These are phyloP conservation scores for Cladobotryum protrusum DNA, from an alignment of 2,329 filamentous ascomycete species.

Conservation along the genomic window DNA sequence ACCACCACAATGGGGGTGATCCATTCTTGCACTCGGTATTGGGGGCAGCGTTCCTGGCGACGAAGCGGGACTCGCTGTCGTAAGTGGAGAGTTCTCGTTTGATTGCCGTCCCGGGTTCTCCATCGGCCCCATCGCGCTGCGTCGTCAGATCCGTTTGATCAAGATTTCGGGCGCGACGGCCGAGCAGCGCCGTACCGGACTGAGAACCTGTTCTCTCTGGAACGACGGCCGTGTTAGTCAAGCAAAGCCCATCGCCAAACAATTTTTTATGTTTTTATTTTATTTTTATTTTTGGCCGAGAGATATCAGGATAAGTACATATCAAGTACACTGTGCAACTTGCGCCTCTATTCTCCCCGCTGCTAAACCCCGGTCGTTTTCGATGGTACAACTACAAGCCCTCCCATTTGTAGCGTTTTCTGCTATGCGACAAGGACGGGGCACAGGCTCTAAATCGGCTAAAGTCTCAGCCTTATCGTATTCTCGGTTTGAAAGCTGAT, in stretches of 20 bases:
- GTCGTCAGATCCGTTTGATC: constrained; percentile 9
- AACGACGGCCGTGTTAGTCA: neutral
- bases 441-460: no score
- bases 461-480: no score
- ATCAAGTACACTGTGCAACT: neutral
- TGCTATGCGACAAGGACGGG: no score
- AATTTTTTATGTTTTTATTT: no score
- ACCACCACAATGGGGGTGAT: constrained; percentile 6
- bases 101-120: constrained; percentile 11
- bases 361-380: no score
- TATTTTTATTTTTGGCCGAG: no score
- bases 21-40: constrained; percentile 10
- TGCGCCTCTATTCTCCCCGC: neutral
- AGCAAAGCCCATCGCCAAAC: no score
- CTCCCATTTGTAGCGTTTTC: neutral
- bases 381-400: neutral
- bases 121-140: constrained; percentile 12
- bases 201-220: neutral
- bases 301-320: neutral
- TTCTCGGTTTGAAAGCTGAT: no score
- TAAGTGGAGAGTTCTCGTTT: constrained; percentile 10
- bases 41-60: constrained; percentile 12
- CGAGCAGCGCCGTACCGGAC: neutral
- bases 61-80: constrained; percentile 11
- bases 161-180: constrained; percentile 5